Evolutionary conservation across 2,329 filamentous ascomycete genomes (phyloP), one percentile per base, ranked within the genome.

Genomic region (Cladophialophora carrionii): DNA sequence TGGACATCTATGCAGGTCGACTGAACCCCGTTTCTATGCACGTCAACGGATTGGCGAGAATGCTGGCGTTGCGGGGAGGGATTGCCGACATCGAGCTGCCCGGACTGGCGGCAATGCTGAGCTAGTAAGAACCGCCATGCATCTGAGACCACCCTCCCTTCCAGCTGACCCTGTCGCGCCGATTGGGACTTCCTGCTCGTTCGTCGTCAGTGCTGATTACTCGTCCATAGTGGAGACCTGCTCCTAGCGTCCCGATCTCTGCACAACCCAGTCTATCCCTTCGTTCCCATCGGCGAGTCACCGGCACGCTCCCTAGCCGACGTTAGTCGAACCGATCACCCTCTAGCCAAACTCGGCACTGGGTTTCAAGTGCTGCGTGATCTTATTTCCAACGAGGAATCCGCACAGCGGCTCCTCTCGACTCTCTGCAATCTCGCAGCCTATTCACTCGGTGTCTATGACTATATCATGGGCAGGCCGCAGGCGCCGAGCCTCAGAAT

Each of bases 21-120:
- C 26, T 65, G 29, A 55, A 65, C 31, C 24, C 53, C 24, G 58
- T 58, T n/a, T 12, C 22, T 49, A 58, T 71, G n/a, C 71, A 72
- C 64, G 65, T 70, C 51, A 56, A 69, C 49, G 71, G 68, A 3
- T 61, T 70, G 29, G 61, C 54, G 29, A 68, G 63, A 52, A 71
- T 72, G 46, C 66, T 72, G 26, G 29, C 63, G 31, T 56, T 72
- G 24, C 64, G 65, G 54, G 71, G 70, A 17, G 71, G 71, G 1
- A 43, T 72, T 32, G 51, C 43, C 26, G 41, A 62, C 8, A 51
- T 72, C 10, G n/a, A 49, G 31, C 20, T 55, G 29, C 63, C 63
- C 22, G 63, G 63, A 9, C 53, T 65, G 29, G 53, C 59, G 20
- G 46, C 51, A 29, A 55, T 49, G 46, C 32, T 65, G 24, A 57